These are phyloP conservation scores for Vigna nakashimae DNA, from an alignment of 306 rosid genomes.

Conservation along the genomic window DNA sequence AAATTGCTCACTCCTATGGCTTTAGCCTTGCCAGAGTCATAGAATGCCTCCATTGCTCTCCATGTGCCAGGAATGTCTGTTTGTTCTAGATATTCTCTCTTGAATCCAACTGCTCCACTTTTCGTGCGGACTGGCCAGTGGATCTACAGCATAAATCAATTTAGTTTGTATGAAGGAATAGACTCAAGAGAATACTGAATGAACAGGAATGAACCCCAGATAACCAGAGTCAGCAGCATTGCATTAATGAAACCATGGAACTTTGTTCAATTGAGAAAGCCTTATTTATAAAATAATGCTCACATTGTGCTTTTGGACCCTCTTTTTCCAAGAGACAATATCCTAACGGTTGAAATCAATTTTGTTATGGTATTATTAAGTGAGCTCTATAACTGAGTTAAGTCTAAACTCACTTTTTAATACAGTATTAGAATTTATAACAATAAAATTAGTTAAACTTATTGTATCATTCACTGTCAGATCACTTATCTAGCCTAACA, in stretches of 20 bases:
- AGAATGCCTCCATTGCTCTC: slow-evolving; percentile 82
- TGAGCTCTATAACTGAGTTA: no score
- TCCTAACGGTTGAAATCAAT: no score
- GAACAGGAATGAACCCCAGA: neutral
- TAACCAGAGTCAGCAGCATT: neutral
- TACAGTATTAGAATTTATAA: no score
- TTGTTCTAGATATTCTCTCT: slow-evolving; percentile 51
- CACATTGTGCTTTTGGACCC: neutral
- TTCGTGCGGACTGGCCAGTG: slow-evolving; percentile 80
- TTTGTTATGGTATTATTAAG: no score
- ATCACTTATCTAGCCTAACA: neutral
- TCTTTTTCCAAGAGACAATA: no score
- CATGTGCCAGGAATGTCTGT: slow-evolving; percentile 67
- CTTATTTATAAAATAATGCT: neutral
- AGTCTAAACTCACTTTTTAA: no score
- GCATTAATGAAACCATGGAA: slow-evolving; percentile 2
- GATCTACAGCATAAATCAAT: slow-evolving; percentile 50
- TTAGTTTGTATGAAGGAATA: neutral
- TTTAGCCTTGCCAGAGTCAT: slow-evolving; percentile 70
- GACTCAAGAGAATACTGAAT: neutral
- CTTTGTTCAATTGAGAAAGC: slow-evolving; percentile 14
- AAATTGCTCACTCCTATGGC: slow-evolving; percentile 88
- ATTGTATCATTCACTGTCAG: neutral
- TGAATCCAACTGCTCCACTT: slow-evolving; percentile 56
- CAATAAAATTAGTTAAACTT: no score